These are phyloP conservation scores for Metarhizium humberi DNA, from an alignment of 2,329 filamentous ascomycete genomes.

Conservation along the genomic window DNA sequence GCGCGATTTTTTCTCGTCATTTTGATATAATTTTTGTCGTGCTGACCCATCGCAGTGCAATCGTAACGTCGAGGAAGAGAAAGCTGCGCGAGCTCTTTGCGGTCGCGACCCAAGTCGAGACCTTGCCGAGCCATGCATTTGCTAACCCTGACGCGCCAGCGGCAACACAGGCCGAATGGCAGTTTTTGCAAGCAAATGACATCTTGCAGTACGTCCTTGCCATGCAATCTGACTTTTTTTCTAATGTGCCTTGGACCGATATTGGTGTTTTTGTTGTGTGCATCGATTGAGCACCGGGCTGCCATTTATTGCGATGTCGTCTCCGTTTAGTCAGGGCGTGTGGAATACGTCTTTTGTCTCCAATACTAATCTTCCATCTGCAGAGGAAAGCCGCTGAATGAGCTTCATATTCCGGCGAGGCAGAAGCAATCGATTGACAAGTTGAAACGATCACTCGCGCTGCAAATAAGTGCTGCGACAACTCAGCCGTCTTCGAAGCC, in stretches of 20 bases:
- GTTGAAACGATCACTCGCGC: conserved; percentile 28
- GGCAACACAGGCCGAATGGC: conserved; percentile 40
- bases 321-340: neutral
- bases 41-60: conserved; percentile 47
- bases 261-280: neutral
- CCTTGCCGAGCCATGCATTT: conserved; percentile 49
- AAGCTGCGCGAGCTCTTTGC: conserved; percentile 82
- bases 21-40: conserved; percentile 33
- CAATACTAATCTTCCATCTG: neutral
- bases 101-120: conserved; percentile 61
- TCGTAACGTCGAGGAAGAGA: conserved; percentile 78
- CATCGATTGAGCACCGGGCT: neutral
- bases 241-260: conserved; percentile 4
- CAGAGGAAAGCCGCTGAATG: conserved; percentile 36
- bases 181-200: conserved; percentile 48
- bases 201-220: conserved; percentile 46
- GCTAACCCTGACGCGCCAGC: conserved; percentile 47
- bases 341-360: neutral
- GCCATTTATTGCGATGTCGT: neutral
- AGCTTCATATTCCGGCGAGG: conserved; percentile 42
- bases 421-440: conserved; percentile 34
- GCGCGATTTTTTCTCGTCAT: conserved; percentile 40
- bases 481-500: conserved; percentile 7
- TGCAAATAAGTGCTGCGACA: conserved; percentile 15
- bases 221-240: conserved; percentile 10